Conservation (phyloP, 768 basidiomycete genomes). For the Boletellus emodensis region DNA sequence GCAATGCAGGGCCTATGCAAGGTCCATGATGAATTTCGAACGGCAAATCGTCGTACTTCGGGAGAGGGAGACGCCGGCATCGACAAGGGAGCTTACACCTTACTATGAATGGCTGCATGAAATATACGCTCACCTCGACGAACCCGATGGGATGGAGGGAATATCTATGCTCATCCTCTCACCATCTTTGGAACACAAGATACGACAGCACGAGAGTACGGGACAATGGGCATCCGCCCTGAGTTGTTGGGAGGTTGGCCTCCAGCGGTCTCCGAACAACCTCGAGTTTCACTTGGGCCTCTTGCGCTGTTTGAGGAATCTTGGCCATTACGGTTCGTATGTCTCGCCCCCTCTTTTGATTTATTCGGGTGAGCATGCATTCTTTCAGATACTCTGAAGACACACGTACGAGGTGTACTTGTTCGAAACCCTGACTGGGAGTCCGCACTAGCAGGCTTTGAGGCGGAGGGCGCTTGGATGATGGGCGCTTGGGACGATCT, state of each 20-base stretch:
- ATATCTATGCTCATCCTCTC: slow-evolving; percentile 84
- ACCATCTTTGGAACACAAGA: slow-evolving; percentile 92
- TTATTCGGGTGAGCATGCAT: neutral
- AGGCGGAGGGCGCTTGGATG: slow-evolving; percentile 94
- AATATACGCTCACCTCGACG: slow-evolving; percentile 93
- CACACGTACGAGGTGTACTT: slow-evolving; percentile 89
- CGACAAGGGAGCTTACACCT: slow-evolving; percentile 40
- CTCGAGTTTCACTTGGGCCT: slow-evolving; percentile 86
- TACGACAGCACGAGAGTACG: slow-evolving; percentile 95
- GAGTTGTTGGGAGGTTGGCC: slow-evolving; percentile 96
- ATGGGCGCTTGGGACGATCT: slow-evolving; percentile 91
- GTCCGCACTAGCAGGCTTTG: slow-evolving; percentile 69
- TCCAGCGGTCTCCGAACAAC: slow-evolving; percentile 89
- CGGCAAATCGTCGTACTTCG: slow-evolving; percentile 62
- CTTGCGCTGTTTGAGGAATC: slow-evolving; percentile 83
- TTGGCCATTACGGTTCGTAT: slow-evolving; percentile 91
- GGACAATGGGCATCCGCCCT: slow-evolving; percentile 98
- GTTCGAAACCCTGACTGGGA: slow-evolving; percentile 85
- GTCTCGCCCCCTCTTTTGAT: neutral
- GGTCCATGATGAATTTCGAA: slow-evolving; percentile 94
- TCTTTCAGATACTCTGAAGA: slow-evolving; percentile 81
- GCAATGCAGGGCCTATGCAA: slow-evolving; percentile 90
- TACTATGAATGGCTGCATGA: slow-evolving; percentile 90
- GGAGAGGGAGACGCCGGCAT: slow-evolving; percentile 36
- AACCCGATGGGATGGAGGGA: slow-evolving; percentile 99